A percentile compares a stretch with the other conserved stretches of the same genome.
phyloP scores from a whole-genome alignment of 2,329 filamentous ascomycete species.

The Aspergillus aculeatinus region DNA sequence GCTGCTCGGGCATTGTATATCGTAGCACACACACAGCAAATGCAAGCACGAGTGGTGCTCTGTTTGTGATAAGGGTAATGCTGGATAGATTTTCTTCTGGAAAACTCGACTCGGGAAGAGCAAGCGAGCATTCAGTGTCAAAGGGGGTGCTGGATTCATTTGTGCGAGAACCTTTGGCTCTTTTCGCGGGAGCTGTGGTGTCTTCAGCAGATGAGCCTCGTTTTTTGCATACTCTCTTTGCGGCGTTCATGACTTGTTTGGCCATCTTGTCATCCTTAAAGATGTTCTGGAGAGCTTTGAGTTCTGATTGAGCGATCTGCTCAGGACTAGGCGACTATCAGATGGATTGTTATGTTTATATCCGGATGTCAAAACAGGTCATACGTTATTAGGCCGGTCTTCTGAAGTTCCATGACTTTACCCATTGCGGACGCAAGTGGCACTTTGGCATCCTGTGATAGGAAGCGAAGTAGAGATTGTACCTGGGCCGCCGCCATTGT shows the following conservation, averaged over 20 bases:
- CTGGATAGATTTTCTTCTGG: conserved; percentile 60
- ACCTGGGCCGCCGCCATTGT: conserved; percentile 28
- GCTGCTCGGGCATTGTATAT: conserved; percentile 82
- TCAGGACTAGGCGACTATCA: conserved; percentile 31
- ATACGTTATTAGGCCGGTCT: conserved; percentile 47
- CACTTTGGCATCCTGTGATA: conserved; percentile 58
- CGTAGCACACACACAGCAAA: conserved; percentile 73
- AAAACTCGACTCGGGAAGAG: conserved; percentile 31
- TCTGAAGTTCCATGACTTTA: conserved; percentile 56
- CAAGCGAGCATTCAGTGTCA: conserved; percentile 35
- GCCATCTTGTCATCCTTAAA: conserved; percentile 55
- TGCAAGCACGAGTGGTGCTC: conserved; percentile 77
- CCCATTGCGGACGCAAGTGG: conserved; percentile 55
- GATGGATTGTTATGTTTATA: neutral
- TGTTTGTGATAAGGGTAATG: conserved; percentile 68
- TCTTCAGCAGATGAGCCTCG: conserved; percentile 30
- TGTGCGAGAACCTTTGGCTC: conserved; percentile 29
- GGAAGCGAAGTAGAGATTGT: conserved; percentile 55
- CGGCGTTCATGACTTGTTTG: conserved; percentile 58
- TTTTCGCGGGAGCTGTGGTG: conserved; percentile 34
- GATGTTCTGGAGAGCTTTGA: conserved; percentile 44
- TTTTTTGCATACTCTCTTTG: conserved; percentile 58
- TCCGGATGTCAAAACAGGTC: neutral
- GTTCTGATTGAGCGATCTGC: conserved; percentile 50
- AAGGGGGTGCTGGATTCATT: conserved; percentile 42